Evolutionary conservation across 164 flowering plant species (phyloP).

Genomic region (Taxillus chinensis): DNA sequence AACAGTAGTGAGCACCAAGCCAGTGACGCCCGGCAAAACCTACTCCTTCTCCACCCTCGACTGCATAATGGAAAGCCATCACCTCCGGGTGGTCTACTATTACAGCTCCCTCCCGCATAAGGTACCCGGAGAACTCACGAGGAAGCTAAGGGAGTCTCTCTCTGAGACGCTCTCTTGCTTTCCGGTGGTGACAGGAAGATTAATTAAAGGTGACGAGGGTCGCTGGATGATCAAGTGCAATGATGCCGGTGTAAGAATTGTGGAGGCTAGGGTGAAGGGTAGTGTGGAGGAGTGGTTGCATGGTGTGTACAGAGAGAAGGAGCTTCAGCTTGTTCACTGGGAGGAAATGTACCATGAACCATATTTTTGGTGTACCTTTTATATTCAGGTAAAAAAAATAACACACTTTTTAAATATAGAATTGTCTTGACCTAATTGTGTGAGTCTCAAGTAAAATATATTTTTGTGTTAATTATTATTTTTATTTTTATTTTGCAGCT

Average conservation of each 20-base stretch:
- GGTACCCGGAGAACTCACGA: slow-evolving; percentile 20
- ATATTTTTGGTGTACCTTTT: slow-evolving; percentile 61
- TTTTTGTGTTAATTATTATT: too few species aligned
- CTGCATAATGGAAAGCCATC: slow-evolving; percentile 40
- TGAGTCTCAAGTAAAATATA: too few species aligned
- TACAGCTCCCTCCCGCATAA: slow-evolving; percentile 12
- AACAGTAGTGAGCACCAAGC: slow-evolving; percentile 42
- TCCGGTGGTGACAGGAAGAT: slow-evolving; percentile 43
- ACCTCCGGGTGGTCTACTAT: slow-evolving; percentile 35
- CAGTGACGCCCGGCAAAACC: slow-evolving; percentile 31
- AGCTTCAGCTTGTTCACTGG: slow-evolving; percentile 51
- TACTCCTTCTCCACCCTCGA: slow-evolving; percentile 34
- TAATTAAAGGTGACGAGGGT: slow-evolving; percentile 26
- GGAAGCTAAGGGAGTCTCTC: slow-evolving; percentile 26
- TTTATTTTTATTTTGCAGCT: slow-evolving; percentile 21
- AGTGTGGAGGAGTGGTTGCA: slow-evolving; percentile 49
- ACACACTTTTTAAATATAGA: background rate
- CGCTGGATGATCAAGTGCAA: slow-evolving; percentile 59
- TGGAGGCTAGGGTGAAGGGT: slow-evolving; percentile 49
- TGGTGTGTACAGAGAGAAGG: slow-evolving; percentile 36
- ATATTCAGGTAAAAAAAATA: slow-evolving; percentile 36
- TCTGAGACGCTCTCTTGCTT: slow-evolving; percentile 28
- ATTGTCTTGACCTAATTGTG: too few species aligned
- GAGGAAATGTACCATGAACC: slow-evolving; percentile 51
- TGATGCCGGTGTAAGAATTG: slow-evolving; percentile 57